Conservation (phyloP, 192 early-diverging fungal species). For the Backusella luteola region DNA sequence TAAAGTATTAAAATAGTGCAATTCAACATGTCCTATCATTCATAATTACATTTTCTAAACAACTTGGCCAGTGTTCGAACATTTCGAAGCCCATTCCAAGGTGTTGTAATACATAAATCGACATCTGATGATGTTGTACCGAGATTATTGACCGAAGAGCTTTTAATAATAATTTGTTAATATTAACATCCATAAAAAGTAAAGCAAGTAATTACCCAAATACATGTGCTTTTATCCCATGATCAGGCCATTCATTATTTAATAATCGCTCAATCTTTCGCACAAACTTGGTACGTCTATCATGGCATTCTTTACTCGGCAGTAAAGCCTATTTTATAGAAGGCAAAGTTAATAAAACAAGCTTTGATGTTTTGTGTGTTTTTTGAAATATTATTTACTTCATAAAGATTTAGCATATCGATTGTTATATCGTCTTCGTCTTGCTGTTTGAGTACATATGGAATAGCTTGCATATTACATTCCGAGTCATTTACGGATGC, state of each 20-base stretch:
- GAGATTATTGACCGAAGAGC: conserved; percentile 86
- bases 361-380: background rate
- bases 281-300: conserved; percentile 64
- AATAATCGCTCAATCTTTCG: conserved; percentile 81
- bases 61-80: conserved; percentile 72
- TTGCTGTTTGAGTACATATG: background rate
- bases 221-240: conserved; percentile 73
- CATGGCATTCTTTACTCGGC: conserved; percentile 67
- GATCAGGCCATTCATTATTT: conserved; percentile 77
- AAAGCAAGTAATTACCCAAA: conserved; percentile 68
- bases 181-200: background rate
- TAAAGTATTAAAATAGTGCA: background rate
- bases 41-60: conserved; percentile 64
- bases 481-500: conserved; percentile 3
- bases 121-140: conserved; percentile 85
- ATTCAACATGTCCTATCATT: background rate
- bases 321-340: conserved; percentile 42
- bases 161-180: conserved; percentile 24
- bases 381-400: conserved; percentile 2
- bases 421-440: conserved; percentile 9
- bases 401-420: conserved; percentile 9
- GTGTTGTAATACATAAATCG: conserved; percentile 90
- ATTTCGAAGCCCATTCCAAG: conserved; percentile 72
- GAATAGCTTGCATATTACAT: background rate
- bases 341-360: background rate